phyloP scores from a whole-genome alignment of 257 asterid species.

The Nemophila menziesii region DNA sequence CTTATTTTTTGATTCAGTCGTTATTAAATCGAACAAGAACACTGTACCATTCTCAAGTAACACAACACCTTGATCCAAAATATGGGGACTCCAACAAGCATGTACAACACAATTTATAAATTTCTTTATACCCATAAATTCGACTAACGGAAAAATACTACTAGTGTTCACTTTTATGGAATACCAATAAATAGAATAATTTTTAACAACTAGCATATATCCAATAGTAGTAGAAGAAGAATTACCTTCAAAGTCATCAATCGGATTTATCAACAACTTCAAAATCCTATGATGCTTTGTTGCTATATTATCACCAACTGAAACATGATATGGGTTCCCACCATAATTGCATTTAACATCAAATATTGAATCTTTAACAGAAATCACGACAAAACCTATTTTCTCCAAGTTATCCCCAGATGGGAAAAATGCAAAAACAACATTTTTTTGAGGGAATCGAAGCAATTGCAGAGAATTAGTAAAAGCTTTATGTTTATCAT shows the following conservation, averaged over 20 bases:
- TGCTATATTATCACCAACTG: slow-evolving; percentile 25
- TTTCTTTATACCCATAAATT: slow-evolving; percentile 36
- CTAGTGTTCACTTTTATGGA: slow-evolving; percentile 17
- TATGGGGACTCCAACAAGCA: slow-evolving; percentile 81
- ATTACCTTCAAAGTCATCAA: slow-evolving; percentile 11
- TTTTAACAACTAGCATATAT: slow-evolving; percentile 47
- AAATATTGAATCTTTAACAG: slow-evolving; percentile 20
- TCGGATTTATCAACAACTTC: slow-evolving; percentile 26
- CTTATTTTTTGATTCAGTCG: slow-evolving; percentile 14
- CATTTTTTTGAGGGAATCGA: slow-evolving; percentile 33
- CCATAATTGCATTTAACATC: slow-evolving; percentile 14
- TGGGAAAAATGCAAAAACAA: slow-evolving; percentile 39
- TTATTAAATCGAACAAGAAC: slow-evolving; percentile 48
- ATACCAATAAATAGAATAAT: slow-evolving; percentile 60
- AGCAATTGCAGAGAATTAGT: slow-evolving; percentile 27
- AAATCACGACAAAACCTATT: slow-evolving; percentile 56
- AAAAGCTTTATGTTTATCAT: slow-evolving; percentile 4
- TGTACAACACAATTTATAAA: slow-evolving; percentile 38
- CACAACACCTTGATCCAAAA: slow-evolving; percentile 57
- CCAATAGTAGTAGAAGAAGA: slow-evolving; percentile 23
- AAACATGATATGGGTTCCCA: slow-evolving; percentile 11
- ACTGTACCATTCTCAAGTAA: slow-evolving; percentile 59
- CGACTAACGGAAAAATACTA: slow-evolving; percentile 22
- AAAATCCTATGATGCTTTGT: slow-evolving; percentile 30
- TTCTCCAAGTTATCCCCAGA: slow-evolving; percentile 59